phyloP scores from a whole-genome alignment of 176 grass and related monocot genomes.

The Juncus inflexus region DNA sequence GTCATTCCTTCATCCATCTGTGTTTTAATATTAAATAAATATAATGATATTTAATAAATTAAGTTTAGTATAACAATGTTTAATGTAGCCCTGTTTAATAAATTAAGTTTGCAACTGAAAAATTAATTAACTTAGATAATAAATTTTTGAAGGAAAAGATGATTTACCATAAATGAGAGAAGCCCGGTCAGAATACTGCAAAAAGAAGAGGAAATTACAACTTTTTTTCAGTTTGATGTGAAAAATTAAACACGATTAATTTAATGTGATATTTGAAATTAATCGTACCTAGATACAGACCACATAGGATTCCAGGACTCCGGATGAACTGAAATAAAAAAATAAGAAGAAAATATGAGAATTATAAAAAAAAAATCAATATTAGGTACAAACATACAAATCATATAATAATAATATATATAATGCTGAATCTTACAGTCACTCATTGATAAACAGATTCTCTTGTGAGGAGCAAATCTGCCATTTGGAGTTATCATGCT shows the following conservation, averaged over 20 bases:
- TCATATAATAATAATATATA: conserved; percentile 3
- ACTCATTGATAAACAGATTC: conserved; percentile 95
- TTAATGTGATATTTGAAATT: conserved; percentile 14
- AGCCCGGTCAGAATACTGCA: conserved; percentile 98
- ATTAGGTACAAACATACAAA: background rate
- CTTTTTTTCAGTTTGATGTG: background rate
- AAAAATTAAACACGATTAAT: conserved; percentile 9
- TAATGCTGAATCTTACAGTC: conserved; percentile 63
- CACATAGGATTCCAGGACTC: conserved; percentile 99
- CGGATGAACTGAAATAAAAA: conserved; percentile 68
- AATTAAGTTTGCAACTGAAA: background rate
- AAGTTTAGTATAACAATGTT: too few relatives aligned
- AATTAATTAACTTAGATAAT: background rate
- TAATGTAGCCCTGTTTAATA: too few relatives aligned
- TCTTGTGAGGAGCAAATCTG: conserved; percentile 88
- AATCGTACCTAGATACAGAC: conserved; percentile 84
- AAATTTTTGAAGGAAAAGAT: background rate
- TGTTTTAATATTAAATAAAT: conserved; percentile 16
- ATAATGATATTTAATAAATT: conserved; percentile 19
- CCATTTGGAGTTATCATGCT: conserved; percentile 97
- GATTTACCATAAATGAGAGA: conserved; percentile 96
- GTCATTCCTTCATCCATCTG: conserved; percentile 98
- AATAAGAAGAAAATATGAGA: conserved; percentile 15
- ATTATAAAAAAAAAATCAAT: conserved; percentile 1
- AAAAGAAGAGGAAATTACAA: conserved; percentile 13